These are phyloP conservation scores for Oropetium thomaeum DNA, from an alignment of 176 grass and related monocot genomes.

Conservation along the genomic window DNA sequence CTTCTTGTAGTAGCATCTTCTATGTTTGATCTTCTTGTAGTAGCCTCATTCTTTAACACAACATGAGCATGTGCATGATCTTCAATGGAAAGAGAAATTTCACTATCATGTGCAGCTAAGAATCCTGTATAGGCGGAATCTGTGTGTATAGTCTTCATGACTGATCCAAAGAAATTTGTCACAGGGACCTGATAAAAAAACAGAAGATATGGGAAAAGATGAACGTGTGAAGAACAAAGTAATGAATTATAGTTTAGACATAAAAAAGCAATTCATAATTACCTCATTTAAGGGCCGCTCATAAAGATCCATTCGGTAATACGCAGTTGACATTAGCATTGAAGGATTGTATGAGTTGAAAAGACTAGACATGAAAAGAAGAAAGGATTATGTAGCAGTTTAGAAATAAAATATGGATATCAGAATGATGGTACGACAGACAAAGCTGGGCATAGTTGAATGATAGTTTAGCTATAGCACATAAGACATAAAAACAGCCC, in stretches of 20 bases:
- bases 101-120: slow-evolving; percentile 31
- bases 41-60: slow-evolving; percentile 49
- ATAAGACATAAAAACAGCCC: background rate
- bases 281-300: slow-evolving; percentile 66
- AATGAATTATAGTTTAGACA: slow-evolving; percentile 26
- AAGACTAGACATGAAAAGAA: slow-evolving; percentile 59
- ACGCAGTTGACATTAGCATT: slow-evolving; percentile 85
- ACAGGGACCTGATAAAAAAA: slow-evolving; percentile 68
- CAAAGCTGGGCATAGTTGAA: slow-evolving; percentile 2
- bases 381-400: background rate
- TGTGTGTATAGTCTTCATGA: slow-evolving; percentile 96
- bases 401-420: slow-evolving; percentile 5
- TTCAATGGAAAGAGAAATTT: slow-evolving; percentile 3
- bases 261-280: slow-evolving; percentile 20
- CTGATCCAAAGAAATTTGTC: slow-evolving; percentile 98
- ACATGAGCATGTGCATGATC: slow-evolving; percentile 26
- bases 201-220: slow-evolving; percentile 3
- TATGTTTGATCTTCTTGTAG: slow-evolving; percentile 30
- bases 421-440: background rate
- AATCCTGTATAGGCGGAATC: slow-evolving; percentile 76
- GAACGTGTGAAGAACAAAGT: slow-evolving; percentile 15
- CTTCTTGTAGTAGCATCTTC: slow-evolving; percentile 41
- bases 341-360: slow-evolving; percentile 92
- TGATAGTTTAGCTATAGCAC: slow-evolving; percentile 10
- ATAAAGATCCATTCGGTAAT: slow-evolving; percentile 95